Percentiles rank a stretch among this genome's conserved stretches.
Evolutionary conservation across 73 alveolate genomes (phyloP).

Genomic region (Uronychia setigera): DNA sequence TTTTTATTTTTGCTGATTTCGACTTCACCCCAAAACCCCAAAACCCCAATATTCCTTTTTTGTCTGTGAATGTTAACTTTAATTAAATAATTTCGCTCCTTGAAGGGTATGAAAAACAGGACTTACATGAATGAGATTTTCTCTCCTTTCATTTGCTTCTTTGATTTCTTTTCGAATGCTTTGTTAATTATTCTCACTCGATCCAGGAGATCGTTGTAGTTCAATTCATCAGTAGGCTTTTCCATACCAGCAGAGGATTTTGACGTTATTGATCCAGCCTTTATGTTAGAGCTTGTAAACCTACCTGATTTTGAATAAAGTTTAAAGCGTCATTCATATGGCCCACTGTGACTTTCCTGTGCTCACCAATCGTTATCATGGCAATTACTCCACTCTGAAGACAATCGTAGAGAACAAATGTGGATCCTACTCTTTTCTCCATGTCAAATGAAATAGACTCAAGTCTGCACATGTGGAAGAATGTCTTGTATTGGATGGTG

Average conservation of each 20-base stretch:
- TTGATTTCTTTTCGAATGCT: slow-evolving; percentile 49
- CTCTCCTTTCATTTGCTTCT: slow-evolving; percentile 45
- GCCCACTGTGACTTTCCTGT: slow-evolving; percentile 50
- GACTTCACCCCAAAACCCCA: too few species aligned
- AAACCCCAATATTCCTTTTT: too few species aligned
- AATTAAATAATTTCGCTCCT: too few species aligned
- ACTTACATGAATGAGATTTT: slow-evolving; percentile 52
- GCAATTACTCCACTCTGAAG: slow-evolving; percentile 75
- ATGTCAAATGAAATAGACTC: slow-evolving; percentile 63
- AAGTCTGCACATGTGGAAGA: slow-evolving; percentile 73
- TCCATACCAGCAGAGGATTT: slow-evolving; percentile 48
- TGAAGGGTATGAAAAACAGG: too few species aligned
- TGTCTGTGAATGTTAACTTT: too few species aligned
- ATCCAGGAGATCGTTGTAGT: slow-evolving; percentile 49
- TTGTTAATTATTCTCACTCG: slow-evolving; percentile 52
- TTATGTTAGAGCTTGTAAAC: slow-evolving; percentile 14
- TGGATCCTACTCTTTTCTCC: slow-evolving; percentile 68
- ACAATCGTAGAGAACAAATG: slow-evolving; percentile 65
- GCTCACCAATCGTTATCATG: slow-evolving; percentile 75
- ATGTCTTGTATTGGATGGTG: slow-evolving; percentile 58
- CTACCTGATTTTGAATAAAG: slow-evolving; percentile 57
- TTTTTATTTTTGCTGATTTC: too few species aligned
- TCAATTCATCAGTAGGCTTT: slow-evolving; percentile 42
- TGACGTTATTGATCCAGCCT: slow-evolving; percentile 62
- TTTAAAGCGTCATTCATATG: slow-evolving; percentile 69